Conservation (phyloP, 2,329 filamentous ascomycete genomes). For the Diaporthe amygdali region DNA sequence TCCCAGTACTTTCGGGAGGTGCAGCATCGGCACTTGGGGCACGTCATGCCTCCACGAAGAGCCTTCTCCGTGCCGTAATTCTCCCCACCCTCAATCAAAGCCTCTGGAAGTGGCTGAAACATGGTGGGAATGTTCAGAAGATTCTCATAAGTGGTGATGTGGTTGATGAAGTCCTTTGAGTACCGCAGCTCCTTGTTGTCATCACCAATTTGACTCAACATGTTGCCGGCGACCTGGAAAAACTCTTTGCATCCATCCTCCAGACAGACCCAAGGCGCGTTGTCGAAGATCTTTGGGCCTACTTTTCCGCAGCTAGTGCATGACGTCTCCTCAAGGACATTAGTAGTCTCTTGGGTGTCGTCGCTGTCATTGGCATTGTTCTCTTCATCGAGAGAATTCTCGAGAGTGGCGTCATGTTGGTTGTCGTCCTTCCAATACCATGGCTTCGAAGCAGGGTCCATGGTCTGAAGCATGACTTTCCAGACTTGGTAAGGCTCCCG, state of each 20-base stretch:
- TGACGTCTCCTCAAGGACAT: neutral
- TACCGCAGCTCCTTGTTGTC: slow-evolving; percentile 50
- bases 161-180: slow-evolving; percentile 60
- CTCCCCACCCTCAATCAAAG: slow-evolving; percentile 33
- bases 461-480: slow-evolving; percentile 70
- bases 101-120: slow-evolving; percentile 40
- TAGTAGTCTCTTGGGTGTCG: neutral
- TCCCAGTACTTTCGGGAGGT: slow-evolving; percentile 65
- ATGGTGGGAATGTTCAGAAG: slow-evolving; percentile 42
- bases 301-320: neutral
- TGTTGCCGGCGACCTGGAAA: neutral
- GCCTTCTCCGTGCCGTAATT: slow-evolving; percentile 50
- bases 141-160: slow-evolving; percentile 48
- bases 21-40: slow-evolving; percentile 67
- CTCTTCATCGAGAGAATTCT: neutral
- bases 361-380: neutral
- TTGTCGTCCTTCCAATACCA: slow-evolving; percentile 62
- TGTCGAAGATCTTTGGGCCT: neutral
- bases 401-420: slow-evolving; percentile 9
- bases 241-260: neutral
- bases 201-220: neutral
- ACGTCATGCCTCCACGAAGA: slow-evolving; percentile 70
- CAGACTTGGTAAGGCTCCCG: slow-evolving; percentile 36
- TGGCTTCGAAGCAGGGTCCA: slow-evolving; percentile 47
- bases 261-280: slow-evolving; percentile 16